These are phyloP conservation scores for Fusarium tuaranense DNA, from an alignment of 2,329 filamentous ascomycete species.

Conservation along the genomic window DNA sequence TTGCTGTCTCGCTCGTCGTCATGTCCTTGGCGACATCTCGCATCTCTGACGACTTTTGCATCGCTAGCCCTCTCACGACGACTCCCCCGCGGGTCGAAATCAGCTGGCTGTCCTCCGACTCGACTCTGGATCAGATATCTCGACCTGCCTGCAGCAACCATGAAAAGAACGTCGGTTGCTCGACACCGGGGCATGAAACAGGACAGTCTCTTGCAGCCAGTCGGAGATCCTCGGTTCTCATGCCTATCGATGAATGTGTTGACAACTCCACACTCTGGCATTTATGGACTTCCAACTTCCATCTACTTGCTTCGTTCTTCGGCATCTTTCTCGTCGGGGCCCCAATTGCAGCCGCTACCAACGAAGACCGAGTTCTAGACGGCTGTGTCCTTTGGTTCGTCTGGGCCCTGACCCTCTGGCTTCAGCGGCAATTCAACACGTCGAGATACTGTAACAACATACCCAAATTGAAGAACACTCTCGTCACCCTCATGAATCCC, in stretches of 20 bases:
- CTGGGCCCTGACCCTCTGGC: slow-evolving; percentile 58
- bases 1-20: slow-evolving; percentile 40
- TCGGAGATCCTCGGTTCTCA: slow-evolving; percentile 19
- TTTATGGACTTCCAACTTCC: slow-evolving; percentile 42
- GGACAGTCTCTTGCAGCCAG: slow-evolving; percentile 1
- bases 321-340: slow-evolving; percentile 53
- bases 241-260: neutral
- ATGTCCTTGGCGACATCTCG: slow-evolving; percentile 23
- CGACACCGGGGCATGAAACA: neutral
- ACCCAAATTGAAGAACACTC: slow-evolving; percentile 42
- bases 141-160: neutral
- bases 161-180: slow-evolving; percentile 11
- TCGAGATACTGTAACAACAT: neutral
- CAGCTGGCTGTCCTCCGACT: slow-evolving; percentile 39
- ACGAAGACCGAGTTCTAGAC: slow-evolving; percentile 57
- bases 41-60: slow-evolving; percentile 16
- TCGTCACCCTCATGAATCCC: slow-evolving; percentile 59
- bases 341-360: slow-evolving; percentile 51
- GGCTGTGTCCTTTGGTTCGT: slow-evolving; percentile 60
- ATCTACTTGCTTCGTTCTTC: slow-evolving; percentile 44
- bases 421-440: slow-evolving; percentile 53
- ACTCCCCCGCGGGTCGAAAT: slow-evolving; percentile 23
- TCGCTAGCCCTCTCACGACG: slow-evolving; percentile 1
- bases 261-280: slow-evolving; percentile 19
- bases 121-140: slow-evolving; percentile 21